A percentile compares a stretch with the other conserved stretches of the same genome.
These are phyloP conservation scores for Rhinocladiella mackenziei DNA, from an alignment of 2,329 filamentous ascomycete genomes.

Conservation along the genomic window DNA sequence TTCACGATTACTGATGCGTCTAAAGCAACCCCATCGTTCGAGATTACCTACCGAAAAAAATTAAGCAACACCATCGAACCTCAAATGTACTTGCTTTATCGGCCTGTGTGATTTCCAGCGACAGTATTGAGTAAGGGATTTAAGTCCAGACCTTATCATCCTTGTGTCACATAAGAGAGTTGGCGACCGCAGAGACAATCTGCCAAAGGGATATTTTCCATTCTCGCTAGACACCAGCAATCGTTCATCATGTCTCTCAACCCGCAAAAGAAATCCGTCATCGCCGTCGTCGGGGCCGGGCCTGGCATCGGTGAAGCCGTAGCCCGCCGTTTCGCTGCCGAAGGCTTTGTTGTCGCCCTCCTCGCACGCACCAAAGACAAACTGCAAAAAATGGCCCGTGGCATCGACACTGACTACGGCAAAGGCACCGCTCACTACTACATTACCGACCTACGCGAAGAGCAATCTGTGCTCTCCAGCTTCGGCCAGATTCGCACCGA, in stretches of 20 bases:
- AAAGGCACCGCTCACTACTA: slow-evolving; percentile 18
- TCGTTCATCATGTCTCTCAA: slow-evolving; percentile 20
- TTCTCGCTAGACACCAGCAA: too few species aligned
- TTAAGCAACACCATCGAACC: too few species aligned
- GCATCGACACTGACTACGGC: slow-evolving; percentile 21
- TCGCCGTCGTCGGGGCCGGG: slow-evolving; percentile 24
- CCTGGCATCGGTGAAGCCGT: slow-evolving; percentile 26
- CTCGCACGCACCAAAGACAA: slow-evolving; percentile 26
- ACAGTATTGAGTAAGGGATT: too few species aligned
- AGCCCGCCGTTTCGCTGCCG: slow-evolving; percentile 22
- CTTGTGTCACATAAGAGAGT: too few species aligned
- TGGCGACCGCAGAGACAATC: too few species aligned
- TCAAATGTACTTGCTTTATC: too few species aligned
- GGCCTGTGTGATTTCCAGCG: too few species aligned
- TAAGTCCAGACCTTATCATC: too few species aligned
- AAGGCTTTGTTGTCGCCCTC: slow-evolving; percentile 21
- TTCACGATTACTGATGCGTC: too few species aligned
- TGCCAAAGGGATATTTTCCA: too few species aligned
- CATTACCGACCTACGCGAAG: slow-evolving; percentile 22
- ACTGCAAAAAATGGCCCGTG: slow-evolving; percentile 19
- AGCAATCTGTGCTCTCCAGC: slow-evolving; percentile 14
- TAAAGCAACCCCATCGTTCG: too few species aligned
- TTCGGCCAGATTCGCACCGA: slow-evolving; percentile 19
- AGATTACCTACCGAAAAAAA: too few species aligned
- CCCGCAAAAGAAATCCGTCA: slow-evolving; percentile 20